phyloP scores from a whole-genome alignment of 768 basidiomycete genomes.

The Lentinula detonsa region DNA sequence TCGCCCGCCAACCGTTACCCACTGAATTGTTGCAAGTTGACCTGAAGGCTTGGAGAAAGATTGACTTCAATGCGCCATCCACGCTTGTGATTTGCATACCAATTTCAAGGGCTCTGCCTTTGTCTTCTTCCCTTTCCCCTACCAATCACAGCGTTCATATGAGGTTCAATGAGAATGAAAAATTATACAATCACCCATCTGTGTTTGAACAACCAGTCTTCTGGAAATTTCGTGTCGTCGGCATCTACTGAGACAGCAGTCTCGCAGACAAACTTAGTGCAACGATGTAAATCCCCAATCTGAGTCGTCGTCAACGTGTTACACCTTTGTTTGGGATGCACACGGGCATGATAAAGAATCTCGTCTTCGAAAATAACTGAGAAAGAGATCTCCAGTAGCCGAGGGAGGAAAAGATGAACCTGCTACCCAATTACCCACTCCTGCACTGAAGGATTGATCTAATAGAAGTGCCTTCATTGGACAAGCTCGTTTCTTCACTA shows the following conservation, averaged over 20 bases:
- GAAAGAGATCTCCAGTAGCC: no score
- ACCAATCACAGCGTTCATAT: not conserved
- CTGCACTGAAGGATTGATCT: slow-evolving; percentile 76
- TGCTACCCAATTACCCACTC: slow-evolving; percentile 81
- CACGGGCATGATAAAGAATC: slow-evolving; percentile 65
- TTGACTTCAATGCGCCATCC: slow-evolving; percentile 1
- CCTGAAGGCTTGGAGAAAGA: slow-evolving; percentile 52
- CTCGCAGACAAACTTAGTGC: slow-evolving; percentile 49
- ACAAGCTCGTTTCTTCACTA: slow-evolving; percentile 49
- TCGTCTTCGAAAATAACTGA: slow-evolving; percentile 38
- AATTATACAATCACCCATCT: slow-evolving; percentile 45
- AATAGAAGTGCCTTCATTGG: slow-evolving; percentile 73
- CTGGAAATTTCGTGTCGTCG: slow-evolving; percentile 61
- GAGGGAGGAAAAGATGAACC: slow-evolving; percentile 29
- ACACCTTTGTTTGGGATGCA: slow-evolving; percentile 68
- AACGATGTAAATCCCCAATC: slow-evolving; percentile 42
- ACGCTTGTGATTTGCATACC: slow-evolving; percentile 24
- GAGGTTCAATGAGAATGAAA: not conserved
- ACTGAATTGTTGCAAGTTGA: slow-evolving; percentile 63
- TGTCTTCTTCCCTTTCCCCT: slow-evolving; percentile 57
- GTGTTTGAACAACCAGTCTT: slow-evolving; percentile 62
- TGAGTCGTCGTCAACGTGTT: slow-evolving; percentile 47
- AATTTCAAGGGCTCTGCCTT: slow-evolving; percentile 36
- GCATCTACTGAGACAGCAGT: slow-evolving; percentile 66
- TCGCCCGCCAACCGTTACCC: slow-evolving; percentile 70